Conservation (phyloP, 768 basidiomycete species). For the Leucocoprinus birnbaumii region DNA sequence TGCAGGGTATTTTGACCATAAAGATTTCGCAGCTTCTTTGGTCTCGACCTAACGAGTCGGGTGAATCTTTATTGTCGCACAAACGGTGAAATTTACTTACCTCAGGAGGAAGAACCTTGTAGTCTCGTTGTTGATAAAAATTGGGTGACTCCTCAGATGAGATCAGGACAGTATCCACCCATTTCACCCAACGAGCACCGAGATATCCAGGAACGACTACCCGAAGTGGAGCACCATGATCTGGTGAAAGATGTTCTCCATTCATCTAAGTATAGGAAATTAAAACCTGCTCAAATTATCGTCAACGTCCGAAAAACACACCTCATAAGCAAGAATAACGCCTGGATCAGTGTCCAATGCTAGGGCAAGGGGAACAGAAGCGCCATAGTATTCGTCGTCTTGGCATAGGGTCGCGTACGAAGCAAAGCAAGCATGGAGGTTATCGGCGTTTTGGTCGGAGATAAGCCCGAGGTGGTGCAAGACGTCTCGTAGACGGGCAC, state of each 20-base stretch:
- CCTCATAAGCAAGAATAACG: conserved; percentile 63
- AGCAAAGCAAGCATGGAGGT: conserved; percentile 54
- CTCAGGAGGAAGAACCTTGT: conserved; percentile 57
- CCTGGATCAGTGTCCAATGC: conserved; percentile 44
- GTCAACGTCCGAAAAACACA: conserved; percentile 17
- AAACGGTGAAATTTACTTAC: conserved; percentile 24
- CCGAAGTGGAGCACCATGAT: conserved; percentile 68
- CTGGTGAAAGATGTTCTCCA: conserved; percentile 49
- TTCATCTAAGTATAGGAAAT: conserved; percentile 56
- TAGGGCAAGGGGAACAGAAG: conserved; percentile 54
- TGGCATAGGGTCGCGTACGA: conserved; percentile 60
- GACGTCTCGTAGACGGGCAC: conserved; percentile 54
- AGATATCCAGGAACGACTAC: conserved; percentile 64
- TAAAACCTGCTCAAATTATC: background rate
- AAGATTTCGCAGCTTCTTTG: conserved; percentile 37
- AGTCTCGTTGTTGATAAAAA: conserved; percentile 73
- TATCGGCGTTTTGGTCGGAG: conserved; percentile 18
- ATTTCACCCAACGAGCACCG: conserved; percentile 77
- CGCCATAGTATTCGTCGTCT: conserved; percentile 61
- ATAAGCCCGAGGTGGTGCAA: conserved; percentile 42
- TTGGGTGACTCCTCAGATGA: conserved; percentile 57
- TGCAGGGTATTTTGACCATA: conserved; percentile 56
- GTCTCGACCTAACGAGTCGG: conserved; percentile 34
- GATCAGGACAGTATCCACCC: conserved; percentile 61
- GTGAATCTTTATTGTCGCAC: conserved; percentile 2